Percentiles rank a stretch among this genome's conserved stretches.
Conservation (phyloP, 225 moss, liverwort and hornwort species). For the Neckera pumila region DNA sequence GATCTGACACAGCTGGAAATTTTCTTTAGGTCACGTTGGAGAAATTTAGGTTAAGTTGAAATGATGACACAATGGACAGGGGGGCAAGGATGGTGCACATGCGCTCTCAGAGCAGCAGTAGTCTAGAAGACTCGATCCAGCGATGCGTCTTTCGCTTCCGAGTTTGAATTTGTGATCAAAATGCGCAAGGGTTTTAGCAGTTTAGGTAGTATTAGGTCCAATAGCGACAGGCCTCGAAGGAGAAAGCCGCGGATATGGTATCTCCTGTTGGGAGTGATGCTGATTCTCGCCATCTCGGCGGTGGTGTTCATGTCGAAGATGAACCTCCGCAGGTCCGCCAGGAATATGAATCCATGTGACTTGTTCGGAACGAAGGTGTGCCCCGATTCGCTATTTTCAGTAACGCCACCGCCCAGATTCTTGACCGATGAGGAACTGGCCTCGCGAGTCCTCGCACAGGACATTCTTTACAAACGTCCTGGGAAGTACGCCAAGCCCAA, state of each 20-base stretch:
- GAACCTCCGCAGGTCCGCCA: slow-evolving; percentile 4
- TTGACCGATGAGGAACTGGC: slow-evolving; percentile 29
- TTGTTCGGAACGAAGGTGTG: slow-evolving; percentile 33
- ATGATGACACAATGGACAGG: neutral
- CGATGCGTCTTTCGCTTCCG: neutral
- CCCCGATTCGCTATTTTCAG: slow-evolving; percentile 4
- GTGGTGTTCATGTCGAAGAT: slow-evolving; percentile 2
- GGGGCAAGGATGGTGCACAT: neutral
- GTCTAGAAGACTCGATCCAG: neutral
- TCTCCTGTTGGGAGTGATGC: slow-evolving; percentile 1
- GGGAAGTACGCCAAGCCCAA: slow-evolving; percentile 12
- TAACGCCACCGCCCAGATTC: slow-evolving; percentile 2
- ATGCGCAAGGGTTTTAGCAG: slow-evolving; percentile 24
- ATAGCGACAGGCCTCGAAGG: slow-evolving; percentile 15
- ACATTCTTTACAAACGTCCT: slow-evolving; percentile 6
- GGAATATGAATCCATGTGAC: slow-evolving; percentile 31
- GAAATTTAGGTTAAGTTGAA: neutral
- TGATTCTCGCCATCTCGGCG: slow-evolving; percentile 14
- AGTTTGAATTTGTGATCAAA: neutral
- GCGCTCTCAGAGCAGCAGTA: neutral
- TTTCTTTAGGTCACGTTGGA: neutral
- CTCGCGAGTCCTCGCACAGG: slow-evolving; percentile 14
- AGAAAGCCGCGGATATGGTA: slow-evolving; percentile 18
- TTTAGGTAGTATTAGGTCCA: slow-evolving; percentile 10
- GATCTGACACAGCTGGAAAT: neutral